Percentiles rank a stretch among this genome's conserved stretches.
Conservation (phyloP, 257 asterid genomes). For the Nicotiana sylvestris region DNA sequence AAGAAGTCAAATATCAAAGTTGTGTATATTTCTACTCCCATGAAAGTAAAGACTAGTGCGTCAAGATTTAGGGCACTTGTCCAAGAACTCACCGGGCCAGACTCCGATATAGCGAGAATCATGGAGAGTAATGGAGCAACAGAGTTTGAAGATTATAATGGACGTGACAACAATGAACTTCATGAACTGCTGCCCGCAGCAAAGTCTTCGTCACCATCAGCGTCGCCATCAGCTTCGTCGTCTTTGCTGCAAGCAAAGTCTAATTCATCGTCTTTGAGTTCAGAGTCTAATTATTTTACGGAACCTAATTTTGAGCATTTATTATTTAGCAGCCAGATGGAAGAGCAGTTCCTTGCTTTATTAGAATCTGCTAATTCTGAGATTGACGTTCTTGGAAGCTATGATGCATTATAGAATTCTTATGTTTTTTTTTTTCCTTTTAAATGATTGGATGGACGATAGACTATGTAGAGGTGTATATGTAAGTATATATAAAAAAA, state of each 20-base stretch:
- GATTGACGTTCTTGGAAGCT: constrained; percentile 58
- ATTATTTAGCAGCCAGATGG: constrained; percentile 6
- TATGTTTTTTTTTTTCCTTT: neutral
- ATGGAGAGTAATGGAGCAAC: constrained; percentile 21
- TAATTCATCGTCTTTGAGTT: neutral
- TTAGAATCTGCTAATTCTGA: constrained; percentile 21
- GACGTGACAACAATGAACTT: neutral
- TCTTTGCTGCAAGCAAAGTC: neutral
- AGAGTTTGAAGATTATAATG: constrained; percentile 19
- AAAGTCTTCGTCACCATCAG: neutral
- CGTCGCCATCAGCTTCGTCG: neutral
- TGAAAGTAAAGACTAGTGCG: constrained; percentile 75
- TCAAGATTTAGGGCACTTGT: constrained; percentile 59
- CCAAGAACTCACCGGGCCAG: constrained; percentile 65
- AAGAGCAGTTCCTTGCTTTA: constrained; percentile 27
- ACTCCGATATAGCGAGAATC: constrained; percentile 47
- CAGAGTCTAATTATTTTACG: neutral
- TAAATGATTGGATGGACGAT: neutral
- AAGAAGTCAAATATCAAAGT: constrained; percentile 42
- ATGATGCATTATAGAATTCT: constrained; percentile 29
- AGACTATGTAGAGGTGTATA: neutral
- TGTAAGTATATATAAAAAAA: neutral
- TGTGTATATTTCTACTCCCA: constrained; percentile 77
- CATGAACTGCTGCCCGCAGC: neutral
- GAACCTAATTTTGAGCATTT: constrained; percentile 7